Evolutionary conservation across 1,139 yeast species (phyloP).

Genomic region (Kodamaea suecica): DNA sequence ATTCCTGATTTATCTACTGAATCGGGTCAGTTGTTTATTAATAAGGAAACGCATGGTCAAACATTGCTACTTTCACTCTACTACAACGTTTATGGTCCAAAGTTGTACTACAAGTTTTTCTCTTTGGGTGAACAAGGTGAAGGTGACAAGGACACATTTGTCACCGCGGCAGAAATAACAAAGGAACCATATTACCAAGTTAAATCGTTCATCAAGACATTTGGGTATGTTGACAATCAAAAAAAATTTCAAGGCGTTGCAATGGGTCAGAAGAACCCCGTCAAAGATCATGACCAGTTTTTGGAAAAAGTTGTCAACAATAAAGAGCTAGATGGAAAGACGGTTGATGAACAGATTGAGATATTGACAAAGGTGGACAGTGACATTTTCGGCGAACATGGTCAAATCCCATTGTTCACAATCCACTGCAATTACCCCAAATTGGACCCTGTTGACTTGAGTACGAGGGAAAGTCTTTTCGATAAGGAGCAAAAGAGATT

Average conservation of each 20-base stretch:
- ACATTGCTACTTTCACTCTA: slow-evolving; percentile 51
- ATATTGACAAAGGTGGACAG: slow-evolving; percentile 18
- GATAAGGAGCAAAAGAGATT: slow-evolving; percentile 25
- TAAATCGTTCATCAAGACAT: slow-evolving; percentile 31
- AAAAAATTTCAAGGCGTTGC: slow-evolving; percentile 35
- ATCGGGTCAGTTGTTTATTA: slow-evolving; percentile 57
- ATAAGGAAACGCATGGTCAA: slow-evolving; percentile 51
- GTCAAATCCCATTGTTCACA: slow-evolving; percentile 24
- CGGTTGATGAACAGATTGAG: slow-evolving; percentile 22
- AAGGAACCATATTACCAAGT: slow-evolving; percentile 52
- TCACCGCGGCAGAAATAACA: slow-evolving; percentile 53
- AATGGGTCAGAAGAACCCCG: slow-evolving; percentile 40
- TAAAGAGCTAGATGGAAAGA: slow-evolving; percentile 7
- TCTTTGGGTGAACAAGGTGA: slow-evolving; percentile 63
- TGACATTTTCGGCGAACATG: slow-evolving; percentile 17
- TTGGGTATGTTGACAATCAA: slow-evolving; percentile 28
- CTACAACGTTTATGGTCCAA: slow-evolving; percentile 60
- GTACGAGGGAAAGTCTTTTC: slow-evolving; percentile 25
- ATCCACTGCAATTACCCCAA: slow-evolving; percentile 42
- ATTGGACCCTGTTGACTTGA: slow-evolving; percentile 31
- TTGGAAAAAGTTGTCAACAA: slow-evolving; percentile 12
- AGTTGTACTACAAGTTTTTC: slow-evolving; percentile 50
- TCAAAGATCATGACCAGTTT: slow-evolving; percentile 25
- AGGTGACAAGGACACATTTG: slow-evolving; percentile 67
- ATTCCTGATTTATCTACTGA: slow-evolving; percentile 63